Evolutionary conservation across 164 flowering plant genomes (phyloP).

Genomic region (Akebia trifoliata): DNA sequence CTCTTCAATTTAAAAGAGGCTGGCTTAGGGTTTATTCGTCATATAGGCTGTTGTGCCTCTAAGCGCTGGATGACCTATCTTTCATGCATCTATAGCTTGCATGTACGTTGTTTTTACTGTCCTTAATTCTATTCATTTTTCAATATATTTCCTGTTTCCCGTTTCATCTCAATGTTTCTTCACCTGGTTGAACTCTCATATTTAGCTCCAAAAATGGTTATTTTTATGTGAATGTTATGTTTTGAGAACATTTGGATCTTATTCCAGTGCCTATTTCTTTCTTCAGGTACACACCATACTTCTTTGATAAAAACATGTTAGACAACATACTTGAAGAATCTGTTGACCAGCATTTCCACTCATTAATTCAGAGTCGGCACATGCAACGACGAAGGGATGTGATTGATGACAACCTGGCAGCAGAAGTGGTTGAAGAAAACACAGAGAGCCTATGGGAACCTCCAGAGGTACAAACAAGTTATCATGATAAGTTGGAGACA

Average conservation of each 20-base stretch:
- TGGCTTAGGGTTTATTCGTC: no score
- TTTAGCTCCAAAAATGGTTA: neutral
- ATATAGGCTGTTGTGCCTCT: neutral
- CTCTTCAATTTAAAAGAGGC: neutral
- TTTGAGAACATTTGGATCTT: neutral
- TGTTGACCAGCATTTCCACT: constrained; percentile 81
- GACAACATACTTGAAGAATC: constrained; percentile 95
- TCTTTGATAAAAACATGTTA: constrained; percentile 82
- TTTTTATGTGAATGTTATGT: neutral
- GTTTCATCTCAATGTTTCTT: neutral
- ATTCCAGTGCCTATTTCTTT: constrained; percentile 9
- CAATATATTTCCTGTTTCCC: neutral
- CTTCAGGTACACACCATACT: constrained; percentile 91
- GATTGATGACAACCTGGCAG: constrained; percentile 65
- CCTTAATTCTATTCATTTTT: no score
- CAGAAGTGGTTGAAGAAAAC: constrained; percentile 71
- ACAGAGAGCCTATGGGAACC: constrained; percentile 71
- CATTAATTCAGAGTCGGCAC: constrained; percentile 73
- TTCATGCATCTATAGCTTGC: neutral
- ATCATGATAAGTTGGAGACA: neutral
- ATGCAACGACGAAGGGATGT: constrained; percentile 72
- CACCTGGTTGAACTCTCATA: neutral
- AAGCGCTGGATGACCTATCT: neutral
- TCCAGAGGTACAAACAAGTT: constrained; percentile 60
- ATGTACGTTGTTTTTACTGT: neutral